These are phyloP conservation scores for Solioccasus polychromus DNA, from an alignment of 768 basidiomycete genomes.

Conservation along the genomic window DNA sequence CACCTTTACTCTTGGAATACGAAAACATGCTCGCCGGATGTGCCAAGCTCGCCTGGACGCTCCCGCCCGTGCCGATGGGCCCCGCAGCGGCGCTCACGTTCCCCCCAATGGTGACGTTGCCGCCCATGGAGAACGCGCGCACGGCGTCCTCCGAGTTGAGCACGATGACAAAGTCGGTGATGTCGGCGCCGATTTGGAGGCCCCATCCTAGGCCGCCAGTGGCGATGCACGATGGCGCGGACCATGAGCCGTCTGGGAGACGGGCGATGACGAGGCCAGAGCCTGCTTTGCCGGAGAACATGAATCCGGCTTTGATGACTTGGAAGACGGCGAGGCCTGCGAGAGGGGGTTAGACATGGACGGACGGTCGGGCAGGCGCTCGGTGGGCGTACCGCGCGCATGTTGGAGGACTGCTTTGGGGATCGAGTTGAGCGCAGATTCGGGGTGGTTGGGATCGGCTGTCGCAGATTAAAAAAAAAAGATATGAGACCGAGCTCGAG, in stretches of 20 bases:
- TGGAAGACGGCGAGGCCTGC: conserved; percentile 92
- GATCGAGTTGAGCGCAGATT: conserved; percentile 90
- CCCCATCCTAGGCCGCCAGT: conserved; percentile 95
- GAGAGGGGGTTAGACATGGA: not conserved
- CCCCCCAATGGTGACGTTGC: conserved; percentile 95
- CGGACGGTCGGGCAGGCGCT: not conserved
- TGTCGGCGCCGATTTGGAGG: conserved; percentile 93
- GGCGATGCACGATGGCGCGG: conserved; percentile 94
- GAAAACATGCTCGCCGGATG: conserved; percentile 98
- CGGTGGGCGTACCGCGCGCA: conserved; percentile 65
- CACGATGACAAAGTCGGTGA: conserved; percentile 94
- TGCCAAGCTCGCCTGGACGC: conserved; percentile 80
- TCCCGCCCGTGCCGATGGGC: conserved; percentile 92
- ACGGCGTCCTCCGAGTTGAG: conserved; percentile 97
- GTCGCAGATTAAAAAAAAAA: conserved; percentile 5
- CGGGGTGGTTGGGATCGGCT: conserved; percentile 87
- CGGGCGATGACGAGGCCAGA: conserved; percentile 91
- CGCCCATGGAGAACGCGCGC: conserved; percentile 90
- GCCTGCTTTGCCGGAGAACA: conserved; percentile 93
- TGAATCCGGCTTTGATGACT: conserved; percentile 90
- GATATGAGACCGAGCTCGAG: not conserved
- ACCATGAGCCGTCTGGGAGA: conserved; percentile 93
- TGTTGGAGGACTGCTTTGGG: conserved; percentile 89
- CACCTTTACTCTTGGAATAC: conserved; percentile 93
- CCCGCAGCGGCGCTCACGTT: conserved; percentile 83